Conservation (phyloP, 2,329 filamentous ascomycete species). For the Venturia oleaginea region DNA sequence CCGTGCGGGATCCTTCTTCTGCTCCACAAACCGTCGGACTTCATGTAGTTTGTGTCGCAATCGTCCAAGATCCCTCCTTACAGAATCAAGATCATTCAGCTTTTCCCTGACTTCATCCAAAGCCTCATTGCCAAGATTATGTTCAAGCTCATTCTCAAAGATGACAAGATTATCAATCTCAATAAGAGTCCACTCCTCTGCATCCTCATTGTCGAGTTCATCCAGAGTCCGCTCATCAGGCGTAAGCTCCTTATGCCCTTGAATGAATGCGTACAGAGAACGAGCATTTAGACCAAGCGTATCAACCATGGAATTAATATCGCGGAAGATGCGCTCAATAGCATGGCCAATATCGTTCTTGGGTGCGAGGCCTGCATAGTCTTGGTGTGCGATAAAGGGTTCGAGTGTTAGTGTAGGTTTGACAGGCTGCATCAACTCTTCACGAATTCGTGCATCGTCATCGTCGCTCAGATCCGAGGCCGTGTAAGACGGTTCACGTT, state of each 20-base stretch:
- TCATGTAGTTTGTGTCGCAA: conserved; percentile 55
- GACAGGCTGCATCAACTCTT: conserved; percentile 50
- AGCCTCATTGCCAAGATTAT: conserved; percentile 57
- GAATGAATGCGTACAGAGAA: conserved; percentile 49
- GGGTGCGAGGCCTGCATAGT: conserved; percentile 31
- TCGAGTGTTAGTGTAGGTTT: conserved; percentile 54
- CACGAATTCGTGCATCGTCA: conserved; percentile 60
- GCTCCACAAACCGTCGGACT: conserved; percentile 64
- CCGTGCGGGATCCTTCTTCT: conserved; percentile 59
- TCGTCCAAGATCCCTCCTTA: conserved; percentile 34
- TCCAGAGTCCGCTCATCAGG: conserved; percentile 49
- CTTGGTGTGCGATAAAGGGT: conserved; percentile 54
- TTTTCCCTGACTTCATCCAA: conserved; percentile 56
- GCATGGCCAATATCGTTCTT: conserved; percentile 28
- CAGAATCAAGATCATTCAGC: conserved; percentile 57
- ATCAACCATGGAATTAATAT: conserved; percentile 91
- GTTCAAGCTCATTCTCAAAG: conserved; percentile 50
- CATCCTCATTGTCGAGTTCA: conserved; percentile 53
- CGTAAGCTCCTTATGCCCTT: conserved; percentile 51
- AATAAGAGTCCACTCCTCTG: conserved; percentile 61
- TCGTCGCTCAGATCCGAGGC: conserved; percentile 46
- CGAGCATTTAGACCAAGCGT: conserved; percentile 81
- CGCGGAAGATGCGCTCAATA: conserved; percentile 54
- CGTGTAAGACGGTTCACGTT: conserved; percentile 4
- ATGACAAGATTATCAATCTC: conserved; percentile 61